phyloP scores from a whole-genome alignment of 768 basidiomycete genomes.

The Suillus variegatus region DNA sequence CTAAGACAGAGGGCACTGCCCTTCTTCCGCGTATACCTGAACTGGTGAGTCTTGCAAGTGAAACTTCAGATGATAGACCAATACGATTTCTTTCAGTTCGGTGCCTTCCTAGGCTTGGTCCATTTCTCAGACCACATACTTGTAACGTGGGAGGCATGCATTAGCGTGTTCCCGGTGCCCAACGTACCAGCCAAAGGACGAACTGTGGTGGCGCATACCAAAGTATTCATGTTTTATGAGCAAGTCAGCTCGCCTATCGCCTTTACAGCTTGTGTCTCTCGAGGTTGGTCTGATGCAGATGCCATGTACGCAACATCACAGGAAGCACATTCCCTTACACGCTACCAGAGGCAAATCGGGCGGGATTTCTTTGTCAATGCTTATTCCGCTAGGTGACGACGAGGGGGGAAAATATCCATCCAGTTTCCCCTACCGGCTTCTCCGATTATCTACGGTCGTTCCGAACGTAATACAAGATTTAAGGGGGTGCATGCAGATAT shows the following conservation, averaged over 20 bases:
- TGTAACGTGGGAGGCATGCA: conserved; percentile 27
- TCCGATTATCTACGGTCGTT: conserved; percentile 13
- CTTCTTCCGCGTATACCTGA: conserved; percentile 24
- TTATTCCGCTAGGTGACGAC: conserved; percentile 14
- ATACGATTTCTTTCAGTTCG: conserved; percentile 18
- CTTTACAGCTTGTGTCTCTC: conserved; percentile 25
- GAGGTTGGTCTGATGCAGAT: too few species aligned
- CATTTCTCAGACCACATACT: conserved; percentile 24
- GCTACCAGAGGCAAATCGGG: conserved; percentile 16
- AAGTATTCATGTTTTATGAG: conserved; percentile 30
- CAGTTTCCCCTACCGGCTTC: conserved; percentile 24
- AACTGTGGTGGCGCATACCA: conserved; percentile 20
- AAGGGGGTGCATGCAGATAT: conserved; percentile 18
- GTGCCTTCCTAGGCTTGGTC: conserved; percentile 24
- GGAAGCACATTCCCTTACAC: conserved; percentile 18
- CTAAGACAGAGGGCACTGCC: conserved; percentile 22
- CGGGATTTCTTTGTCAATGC: conserved; percentile 24
- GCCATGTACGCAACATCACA: neutral
- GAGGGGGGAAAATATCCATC: neutral
- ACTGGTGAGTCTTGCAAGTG: conserved; percentile 16
- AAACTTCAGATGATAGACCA: neutral
- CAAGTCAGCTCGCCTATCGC: conserved; percentile 21
- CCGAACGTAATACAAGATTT: neutral
- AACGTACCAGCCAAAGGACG: conserved; percentile 22
- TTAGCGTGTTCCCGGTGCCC: conserved; percentile 28